Evolutionary conservation across 495 filamentous ascomycete genomes (phyloP).

Genomic region (Neurospora sp.): DNA sequence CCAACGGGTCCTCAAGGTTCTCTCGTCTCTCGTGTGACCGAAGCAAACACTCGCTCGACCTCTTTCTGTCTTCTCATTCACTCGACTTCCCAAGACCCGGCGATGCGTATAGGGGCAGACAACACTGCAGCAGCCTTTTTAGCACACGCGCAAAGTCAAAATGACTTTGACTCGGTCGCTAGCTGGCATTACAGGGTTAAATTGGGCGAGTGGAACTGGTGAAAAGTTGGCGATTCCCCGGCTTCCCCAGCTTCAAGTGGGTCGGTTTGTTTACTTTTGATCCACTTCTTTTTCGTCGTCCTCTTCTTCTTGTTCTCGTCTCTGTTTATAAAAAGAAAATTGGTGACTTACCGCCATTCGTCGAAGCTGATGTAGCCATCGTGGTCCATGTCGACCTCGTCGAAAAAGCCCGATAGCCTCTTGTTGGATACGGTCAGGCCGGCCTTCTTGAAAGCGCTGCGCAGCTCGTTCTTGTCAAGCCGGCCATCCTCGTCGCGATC

Average conservation of each 20-base stretch:
- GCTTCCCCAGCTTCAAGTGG: neutral
- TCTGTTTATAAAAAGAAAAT: slow-evolving; percentile 3
- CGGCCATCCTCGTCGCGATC: slow-evolving; percentile 81
- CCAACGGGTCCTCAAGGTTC: slow-evolving; percentile 10
- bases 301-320: neutral
- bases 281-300: neutral
- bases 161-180: neutral
- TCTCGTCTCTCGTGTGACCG: neutral
- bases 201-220: neutral
- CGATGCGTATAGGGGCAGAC: neutral
- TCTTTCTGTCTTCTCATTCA: neutral
- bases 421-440: slow-evolving; percentile 69
- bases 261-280: neutral
- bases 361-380: slow-evolving; percentile 84
- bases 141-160: neutral
- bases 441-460: slow-evolving; percentile 61
- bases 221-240: neutral
- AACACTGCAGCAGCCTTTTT: neutral
- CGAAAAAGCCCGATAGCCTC: slow-evolving; percentile 77
- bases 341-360: slow-evolving; percentile 80
- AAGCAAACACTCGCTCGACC: neutral
- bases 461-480: slow-evolving; percentile 76
- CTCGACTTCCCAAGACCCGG: neutral
- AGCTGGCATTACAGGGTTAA: neutral
- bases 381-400: slow-evolving; percentile 77